Percentiles rank a stretch among this genome's conserved stretches.
These are phyloP conservation scores for Cicer pinnatifidum DNA, from an alignment of 306 rosid genomes.

Conservation along the genomic window DNA sequence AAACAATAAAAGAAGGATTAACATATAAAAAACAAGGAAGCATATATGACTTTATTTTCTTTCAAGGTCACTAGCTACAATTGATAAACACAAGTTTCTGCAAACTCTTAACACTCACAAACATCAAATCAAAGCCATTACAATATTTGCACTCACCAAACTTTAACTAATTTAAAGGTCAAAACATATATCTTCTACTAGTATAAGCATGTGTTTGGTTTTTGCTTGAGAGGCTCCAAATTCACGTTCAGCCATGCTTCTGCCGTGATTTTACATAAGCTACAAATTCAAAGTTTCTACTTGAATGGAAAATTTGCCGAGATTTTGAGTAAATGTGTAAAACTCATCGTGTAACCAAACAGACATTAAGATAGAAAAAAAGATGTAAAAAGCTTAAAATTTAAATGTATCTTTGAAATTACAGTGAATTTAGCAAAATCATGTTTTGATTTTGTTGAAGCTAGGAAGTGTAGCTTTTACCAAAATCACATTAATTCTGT, in stretches of 20 bases:
- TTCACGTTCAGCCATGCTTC: no score
- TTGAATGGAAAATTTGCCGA: no score
- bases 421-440: no score
- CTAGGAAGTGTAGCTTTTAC: no score
- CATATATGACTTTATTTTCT: slow-evolving; percentile 41
- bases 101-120: slow-evolving; percentile 42
- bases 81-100: slow-evolving; percentile 44
- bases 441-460: no score
- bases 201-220: not conserved
- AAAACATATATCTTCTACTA: slow-evolving; percentile 39
- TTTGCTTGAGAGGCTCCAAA: no score
- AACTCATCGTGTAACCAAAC: no score
- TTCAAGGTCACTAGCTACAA: slow-evolving; percentile 17
- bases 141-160: slow-evolving; percentile 53
- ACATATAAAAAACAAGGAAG: slow-evolving; percentile 27
- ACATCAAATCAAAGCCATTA: slow-evolving; percentile 46
- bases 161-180: slow-evolving; percentile 42
- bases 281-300: no score
- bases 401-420: no score
- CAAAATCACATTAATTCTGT: no score
- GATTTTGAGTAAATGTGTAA: no score
- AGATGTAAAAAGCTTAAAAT: slow-evolving; percentile 8
- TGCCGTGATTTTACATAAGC: no score
- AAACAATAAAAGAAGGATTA: not conserved
- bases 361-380: not conserved